phyloP scores from a whole-genome alignment of 2,329 filamentous ascomycete genomes.

The Fusarium guadeloupense region DNA sequence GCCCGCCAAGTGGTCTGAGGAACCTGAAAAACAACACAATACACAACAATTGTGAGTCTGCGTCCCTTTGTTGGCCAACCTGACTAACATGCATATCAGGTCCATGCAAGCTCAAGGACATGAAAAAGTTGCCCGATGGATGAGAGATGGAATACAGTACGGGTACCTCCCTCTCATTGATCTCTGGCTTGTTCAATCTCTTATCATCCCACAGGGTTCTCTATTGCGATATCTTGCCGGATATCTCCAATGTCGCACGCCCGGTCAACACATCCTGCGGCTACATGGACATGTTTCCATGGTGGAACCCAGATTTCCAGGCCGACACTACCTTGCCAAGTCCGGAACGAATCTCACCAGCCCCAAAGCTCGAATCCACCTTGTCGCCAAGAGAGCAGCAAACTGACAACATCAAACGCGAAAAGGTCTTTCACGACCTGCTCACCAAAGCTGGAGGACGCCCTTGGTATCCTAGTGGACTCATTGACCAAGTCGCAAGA shows the following conservation, averaged over 20 bases:
- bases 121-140: conserved; percentile 32
- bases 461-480: conserved; percentile 31
- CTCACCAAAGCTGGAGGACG: conserved; percentile 32
- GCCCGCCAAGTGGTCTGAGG: conserved; percentile 12
- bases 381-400: conserved; percentile 12
- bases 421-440: conserved; percentile 15
- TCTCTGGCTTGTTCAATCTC: not conserved
- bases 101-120: conserved; percentile 5
- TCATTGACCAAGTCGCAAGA: conserved; percentile 19
- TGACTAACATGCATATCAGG: conserved; percentile 14
- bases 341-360: not conserved
- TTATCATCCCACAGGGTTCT: conserved; percentile 23
- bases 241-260: conserved; percentile 21
- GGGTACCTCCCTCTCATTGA: conserved; percentile 6
- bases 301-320: conserved; percentile 15
- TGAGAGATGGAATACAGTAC: conserved; percentile 30
- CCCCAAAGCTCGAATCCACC: not conserved
- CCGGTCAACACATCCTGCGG: conserved; percentile 18
- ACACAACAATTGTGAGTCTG: conserved; percentile 5
- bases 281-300: conserved; percentile 22
- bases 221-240: conserved; percentile 27
- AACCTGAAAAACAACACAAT: not conserved
- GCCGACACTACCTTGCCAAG: conserved; percentile 6
- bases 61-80: not conserved
- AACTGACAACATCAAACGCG: conserved; percentile 5